phyloP scores from a whole-genome alignment of 257 asterid species.

The Primulina tabacum region DNA sequence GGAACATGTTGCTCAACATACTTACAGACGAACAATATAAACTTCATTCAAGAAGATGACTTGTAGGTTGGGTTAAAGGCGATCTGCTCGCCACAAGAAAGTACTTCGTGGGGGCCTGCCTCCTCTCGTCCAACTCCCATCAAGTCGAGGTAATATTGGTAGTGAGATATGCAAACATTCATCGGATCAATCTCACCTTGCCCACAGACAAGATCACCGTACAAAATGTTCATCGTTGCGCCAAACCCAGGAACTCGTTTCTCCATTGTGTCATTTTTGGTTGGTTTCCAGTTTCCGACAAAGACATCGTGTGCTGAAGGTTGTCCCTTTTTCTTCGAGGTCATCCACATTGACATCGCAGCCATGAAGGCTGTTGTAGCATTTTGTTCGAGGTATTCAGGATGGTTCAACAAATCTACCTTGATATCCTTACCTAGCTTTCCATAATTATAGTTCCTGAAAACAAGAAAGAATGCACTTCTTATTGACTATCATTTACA shows the following conservation, averaged over 20 bases:
- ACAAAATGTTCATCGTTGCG: conserved; percentile 76
- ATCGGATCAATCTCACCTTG: conserved; percentile 76
- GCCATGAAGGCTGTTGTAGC: conserved; percentile 91
- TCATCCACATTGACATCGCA: conserved; percentile 86
- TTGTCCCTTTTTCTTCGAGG: conserved; percentile 57
- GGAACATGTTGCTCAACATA: conserved; percentile 30
- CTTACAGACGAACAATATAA: conserved; percentile 30
- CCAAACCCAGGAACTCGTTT: conserved; percentile 81
- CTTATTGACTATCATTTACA: neutral
- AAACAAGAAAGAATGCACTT: neutral
- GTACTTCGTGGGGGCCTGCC: conserved; percentile 68
- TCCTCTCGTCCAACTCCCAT: conserved; percentile 76
- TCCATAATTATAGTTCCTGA: conserved; percentile 80
- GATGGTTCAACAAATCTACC: conserved; percentile 78
- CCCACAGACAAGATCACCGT: conserved; percentile 71
- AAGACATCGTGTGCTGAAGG: conserved; percentile 88
- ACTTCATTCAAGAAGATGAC: conserved; percentile 31
- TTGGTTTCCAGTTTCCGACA: conserved; percentile 79
- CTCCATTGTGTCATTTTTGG: conserved; percentile 76
- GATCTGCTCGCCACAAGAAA: conserved; percentile 68
- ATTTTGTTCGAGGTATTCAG: conserved; percentile 84
- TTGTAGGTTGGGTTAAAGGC: conserved; percentile 48
- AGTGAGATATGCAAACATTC: conserved; percentile 71
- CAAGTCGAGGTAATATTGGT: conserved; percentile 66
- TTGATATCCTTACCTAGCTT: conserved; percentile 59